phyloP scores from a whole-genome alignment of 2,329 filamentous ascomycete genomes.

The Fusarium humuli region DNA sequence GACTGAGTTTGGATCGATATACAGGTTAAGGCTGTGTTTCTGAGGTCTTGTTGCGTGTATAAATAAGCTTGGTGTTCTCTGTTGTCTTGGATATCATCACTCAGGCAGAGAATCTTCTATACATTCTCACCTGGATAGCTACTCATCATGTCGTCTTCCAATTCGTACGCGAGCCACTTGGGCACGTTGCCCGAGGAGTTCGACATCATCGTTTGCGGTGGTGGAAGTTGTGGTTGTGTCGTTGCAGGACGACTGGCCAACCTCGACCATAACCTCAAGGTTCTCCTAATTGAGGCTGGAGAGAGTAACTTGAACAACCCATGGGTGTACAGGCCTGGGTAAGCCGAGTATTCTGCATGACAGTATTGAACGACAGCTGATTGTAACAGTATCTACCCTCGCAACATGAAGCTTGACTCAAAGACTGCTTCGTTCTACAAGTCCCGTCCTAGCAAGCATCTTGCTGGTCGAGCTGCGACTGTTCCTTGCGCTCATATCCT shows the following conservation, averaged over 20 bases:
- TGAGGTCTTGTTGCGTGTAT: constrained; percentile 2
- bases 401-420: constrained; percentile 82
- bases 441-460: constrained; percentile 78
- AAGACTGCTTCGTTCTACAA: constrained; percentile 87
- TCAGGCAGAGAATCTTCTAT: not conserved
- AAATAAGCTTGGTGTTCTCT: constrained; percentile 14
- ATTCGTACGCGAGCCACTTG: constrained; percentile 30
- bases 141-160: constrained; percentile 37
- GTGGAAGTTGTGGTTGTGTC: constrained; percentile 74
- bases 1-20: constrained; percentile 9
- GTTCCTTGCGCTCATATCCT: constrained; percentile 81
- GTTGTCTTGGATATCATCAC: not conserved
- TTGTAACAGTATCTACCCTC: constrained; percentile 69
- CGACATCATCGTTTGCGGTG: constrained; percentile 83
- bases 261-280: constrained; percentile 77
- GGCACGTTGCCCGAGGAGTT: constrained; percentile 75
- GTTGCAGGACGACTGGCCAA: constrained; percentile 75
- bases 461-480: constrained; percentile 76
- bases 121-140: constrained; percentile 3
- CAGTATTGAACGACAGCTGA: not conserved
- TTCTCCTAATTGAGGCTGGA: constrained; percentile 77
- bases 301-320: constrained; percentile 82
- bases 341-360: not conserved
- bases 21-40: not conserved
- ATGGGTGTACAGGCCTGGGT: constrained; percentile 78